Conservation (phyloP, 2,329 filamentous ascomycete species). For the Diaporthe amygdali region DNA sequence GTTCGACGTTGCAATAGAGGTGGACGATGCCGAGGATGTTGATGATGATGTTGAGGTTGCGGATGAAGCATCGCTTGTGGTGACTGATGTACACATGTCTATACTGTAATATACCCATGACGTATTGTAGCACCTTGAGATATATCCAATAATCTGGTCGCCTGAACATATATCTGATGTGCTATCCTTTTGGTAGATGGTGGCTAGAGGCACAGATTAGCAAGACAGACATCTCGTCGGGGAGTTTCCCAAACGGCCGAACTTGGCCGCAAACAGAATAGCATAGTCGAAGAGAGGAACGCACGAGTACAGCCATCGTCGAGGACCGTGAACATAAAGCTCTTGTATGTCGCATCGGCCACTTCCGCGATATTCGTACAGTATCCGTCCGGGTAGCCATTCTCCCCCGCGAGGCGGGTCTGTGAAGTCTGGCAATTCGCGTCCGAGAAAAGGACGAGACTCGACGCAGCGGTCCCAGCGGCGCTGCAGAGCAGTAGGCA, state of each 20-base stretch:
- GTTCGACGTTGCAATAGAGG: background rate
- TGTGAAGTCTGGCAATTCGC: background rate
- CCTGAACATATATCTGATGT: background rate
- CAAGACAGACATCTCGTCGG: background rate
- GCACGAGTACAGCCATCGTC: slow-evolving; percentile 14
- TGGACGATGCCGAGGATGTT: background rate
- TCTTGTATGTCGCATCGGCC: background rate
- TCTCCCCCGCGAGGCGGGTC: background rate
- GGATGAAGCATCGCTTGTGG: background rate
- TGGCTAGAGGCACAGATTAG: background rate
- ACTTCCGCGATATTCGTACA: slow-evolving; percentile 4
- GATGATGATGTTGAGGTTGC: background rate
- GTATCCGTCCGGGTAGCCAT: slow-evolving; percentile 16
- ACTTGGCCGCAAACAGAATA: background rate
- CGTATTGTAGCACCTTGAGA: slow-evolving; percentile 15
- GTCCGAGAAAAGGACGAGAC: background rate
- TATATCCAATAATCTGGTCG: background rate
- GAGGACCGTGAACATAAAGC: slow-evolving; percentile 18
- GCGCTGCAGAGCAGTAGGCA: background rate
- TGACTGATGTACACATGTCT: background rate
- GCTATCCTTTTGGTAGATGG: slow-evolving; percentile 3
- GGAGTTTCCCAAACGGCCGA: background rate
- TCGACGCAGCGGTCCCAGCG: background rate
- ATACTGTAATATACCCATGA: slow-evolving; percentile 16
- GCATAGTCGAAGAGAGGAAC: background rate